phyloP scores from a whole-genome alignment of 306 rosid genomes.

The Oemleria cerasiformis region DNA sequence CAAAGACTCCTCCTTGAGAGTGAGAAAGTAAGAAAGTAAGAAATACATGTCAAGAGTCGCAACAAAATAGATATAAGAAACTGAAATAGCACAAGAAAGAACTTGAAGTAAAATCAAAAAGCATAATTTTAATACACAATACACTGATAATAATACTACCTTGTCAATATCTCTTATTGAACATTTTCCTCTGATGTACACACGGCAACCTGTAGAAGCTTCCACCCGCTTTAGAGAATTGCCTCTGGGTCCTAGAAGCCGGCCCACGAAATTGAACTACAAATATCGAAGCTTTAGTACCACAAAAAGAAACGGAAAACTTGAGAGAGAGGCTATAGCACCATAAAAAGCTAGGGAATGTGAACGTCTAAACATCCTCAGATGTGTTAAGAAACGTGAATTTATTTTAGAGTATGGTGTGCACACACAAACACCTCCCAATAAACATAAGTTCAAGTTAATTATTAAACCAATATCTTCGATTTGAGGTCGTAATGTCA shows the following conservation, averaged over 20 bases:
- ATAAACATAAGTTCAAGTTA: conserved; percentile 20
- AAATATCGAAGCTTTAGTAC: conserved; percentile 19
- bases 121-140: not conserved
- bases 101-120: not conserved
- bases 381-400: not conserved
- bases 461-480: not conserved
- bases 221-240: conserved; percentile 86
- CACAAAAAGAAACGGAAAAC: conserved; percentile 1
- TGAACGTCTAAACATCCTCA: not conserved
- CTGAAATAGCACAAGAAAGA: not conserved
- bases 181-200: conserved; percentile 80
- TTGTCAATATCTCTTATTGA: conserved; percentile 77
- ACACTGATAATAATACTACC: not conserved
- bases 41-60: conserved; percentile 21
- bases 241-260: conserved; percentile 84
- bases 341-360: not conserved
- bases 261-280: conserved; percentile 82
- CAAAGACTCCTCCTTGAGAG: conserved; percentile 69
- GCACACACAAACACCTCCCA: conserved; percentile 12
- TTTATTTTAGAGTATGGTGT: not conserved
- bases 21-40: conserved; percentile 13
- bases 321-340: conserved; percentile 1
- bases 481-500: not conserved
- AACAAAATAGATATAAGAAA: not conserved
- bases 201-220: conserved; percentile 85